Evolutionary conservation across 306 rosid genomes (phyloP).

Genomic region (Vigna radiata): DNA sequence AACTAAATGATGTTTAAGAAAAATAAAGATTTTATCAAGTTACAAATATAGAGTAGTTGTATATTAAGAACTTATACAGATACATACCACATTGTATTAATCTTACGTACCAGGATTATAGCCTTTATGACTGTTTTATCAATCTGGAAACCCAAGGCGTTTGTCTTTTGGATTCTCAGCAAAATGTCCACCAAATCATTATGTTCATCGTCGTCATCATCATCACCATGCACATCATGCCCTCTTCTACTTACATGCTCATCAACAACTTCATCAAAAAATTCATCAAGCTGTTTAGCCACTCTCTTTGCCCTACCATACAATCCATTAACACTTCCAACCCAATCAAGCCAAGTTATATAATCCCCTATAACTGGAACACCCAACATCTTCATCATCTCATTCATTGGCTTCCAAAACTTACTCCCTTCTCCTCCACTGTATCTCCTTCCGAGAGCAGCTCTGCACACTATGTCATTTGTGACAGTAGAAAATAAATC

Average conservation of each 20-base stretch:
- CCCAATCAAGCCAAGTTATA: slow-evolving; percentile 30
- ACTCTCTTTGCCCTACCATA: slow-evolving; percentile 22
- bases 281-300: slow-evolving; percentile 22
- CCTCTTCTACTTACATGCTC: background rate
- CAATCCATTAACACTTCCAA: background rate
- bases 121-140: slow-evolving; percentile 34
- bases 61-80: too few species aligned
- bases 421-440: background rate
- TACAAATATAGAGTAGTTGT: too few species aligned
- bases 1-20: too few species aligned
- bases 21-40: too few species aligned
- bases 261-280: slow-evolving; percentile 27
- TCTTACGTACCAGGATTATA: background rate
- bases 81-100: background rate
- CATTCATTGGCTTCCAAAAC: background rate
- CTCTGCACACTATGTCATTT: slow-evolving; percentile 27
- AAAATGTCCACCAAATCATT: background rate
- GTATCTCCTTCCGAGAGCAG: slow-evolving; percentile 19
- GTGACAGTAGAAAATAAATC: background rate
- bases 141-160: background rate
- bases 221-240: background rate
- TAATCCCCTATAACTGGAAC: background rate
- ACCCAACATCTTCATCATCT: slow-evolving; percentile 17
- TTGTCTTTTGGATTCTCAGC: slow-evolving; percentile 13
- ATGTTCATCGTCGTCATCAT: background rate